Conservation (phyloP, 768 basidiomycete species). For the Pilatotrama ljubarskyi region DNA sequence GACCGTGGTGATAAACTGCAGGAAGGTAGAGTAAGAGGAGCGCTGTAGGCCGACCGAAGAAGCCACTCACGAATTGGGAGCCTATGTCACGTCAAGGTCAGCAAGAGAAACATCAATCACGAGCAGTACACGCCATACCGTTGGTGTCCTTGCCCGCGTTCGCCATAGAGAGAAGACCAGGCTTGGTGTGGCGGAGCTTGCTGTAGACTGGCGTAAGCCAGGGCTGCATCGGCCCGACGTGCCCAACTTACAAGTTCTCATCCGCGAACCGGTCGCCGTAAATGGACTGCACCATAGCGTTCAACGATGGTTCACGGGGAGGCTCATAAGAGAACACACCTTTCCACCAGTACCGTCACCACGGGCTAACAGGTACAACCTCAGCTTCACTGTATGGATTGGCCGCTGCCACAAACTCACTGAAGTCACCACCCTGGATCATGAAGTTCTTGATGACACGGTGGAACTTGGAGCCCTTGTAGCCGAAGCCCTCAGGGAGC, state of each 20-base stretch:
- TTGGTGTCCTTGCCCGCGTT: conserved; percentile 93
- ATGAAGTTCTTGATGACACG: conserved; percentile 94
- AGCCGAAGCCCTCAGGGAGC: conserved; percentile 77
- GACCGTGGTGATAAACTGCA: conserved; percentile 89
- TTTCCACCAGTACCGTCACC: conserved; percentile 93
- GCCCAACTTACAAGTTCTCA: conserved; percentile 82
- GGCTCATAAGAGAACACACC: conserved; percentile 39
- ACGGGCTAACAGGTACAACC: conserved; percentile 48
- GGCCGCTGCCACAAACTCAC: conserved; percentile 45
- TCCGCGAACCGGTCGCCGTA: conserved; percentile 90
- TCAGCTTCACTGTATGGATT: conserved; percentile 18
- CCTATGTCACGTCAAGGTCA: conserved; percentile 42
- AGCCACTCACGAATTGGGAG: conserved; percentile 75
- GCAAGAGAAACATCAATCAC: conserved; percentile 1
- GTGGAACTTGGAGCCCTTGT: conserved; percentile 96
- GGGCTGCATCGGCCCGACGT: not conserved
- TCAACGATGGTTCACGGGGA: not conserved
- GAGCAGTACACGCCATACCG: conserved; percentile 44
- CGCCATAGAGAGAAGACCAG: conserved; percentile 92
- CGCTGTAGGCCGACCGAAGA: not conserved
- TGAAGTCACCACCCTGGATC: conserved; percentile 99
- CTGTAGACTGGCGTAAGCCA: conserved; percentile 41
- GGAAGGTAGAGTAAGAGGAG: not conserved
- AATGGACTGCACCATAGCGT: conserved; percentile 60
- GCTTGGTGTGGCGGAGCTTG: conserved; percentile 92